Evolutionary conservation across 345 rosid genomes (phyloP).

Genomic region (Clarkia xantiana): DNA sequence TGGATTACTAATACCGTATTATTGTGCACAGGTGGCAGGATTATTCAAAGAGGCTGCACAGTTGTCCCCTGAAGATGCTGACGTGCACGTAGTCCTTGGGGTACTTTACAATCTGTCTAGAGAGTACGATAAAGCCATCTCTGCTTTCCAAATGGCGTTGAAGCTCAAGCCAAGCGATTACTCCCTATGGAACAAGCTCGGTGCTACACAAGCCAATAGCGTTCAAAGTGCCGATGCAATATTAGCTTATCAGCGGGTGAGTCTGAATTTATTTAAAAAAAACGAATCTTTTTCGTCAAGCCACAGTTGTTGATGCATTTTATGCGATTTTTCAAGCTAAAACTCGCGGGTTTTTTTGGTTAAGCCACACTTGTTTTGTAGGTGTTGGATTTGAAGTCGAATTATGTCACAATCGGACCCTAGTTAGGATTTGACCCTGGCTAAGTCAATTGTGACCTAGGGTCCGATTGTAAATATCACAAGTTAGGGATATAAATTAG

Average conservation of each 20-base stretch:
- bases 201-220: constrained; percentile 98
- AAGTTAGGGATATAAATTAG: no score
- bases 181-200: constrained; percentile 98
- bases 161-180: constrained; percentile 90
- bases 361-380: no score
- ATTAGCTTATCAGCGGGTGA: constrained; percentile 85
- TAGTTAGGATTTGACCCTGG: no score
- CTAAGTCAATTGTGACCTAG: no score
- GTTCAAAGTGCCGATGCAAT: constrained; percentile 98
- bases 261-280: background rate
- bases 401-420: no score
- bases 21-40: constrained; percentile 45
- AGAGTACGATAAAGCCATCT: constrained; percentile 84
- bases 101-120: constrained; percentile 85
- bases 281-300: background rate
- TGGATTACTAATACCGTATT: no score
- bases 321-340: no score
- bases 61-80: constrained; percentile 95
- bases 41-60: constrained; percentile 77
- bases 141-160: constrained; percentile 65
- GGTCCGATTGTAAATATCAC: no score
- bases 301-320: background rate
- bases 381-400: no score
- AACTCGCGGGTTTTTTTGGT: no score
- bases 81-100: constrained; percentile 88